These are phyloP conservation scores for Trametes cinnabarina DNA, from an alignment of 768 basidiomycete species.

Conservation along the genomic window DNA sequence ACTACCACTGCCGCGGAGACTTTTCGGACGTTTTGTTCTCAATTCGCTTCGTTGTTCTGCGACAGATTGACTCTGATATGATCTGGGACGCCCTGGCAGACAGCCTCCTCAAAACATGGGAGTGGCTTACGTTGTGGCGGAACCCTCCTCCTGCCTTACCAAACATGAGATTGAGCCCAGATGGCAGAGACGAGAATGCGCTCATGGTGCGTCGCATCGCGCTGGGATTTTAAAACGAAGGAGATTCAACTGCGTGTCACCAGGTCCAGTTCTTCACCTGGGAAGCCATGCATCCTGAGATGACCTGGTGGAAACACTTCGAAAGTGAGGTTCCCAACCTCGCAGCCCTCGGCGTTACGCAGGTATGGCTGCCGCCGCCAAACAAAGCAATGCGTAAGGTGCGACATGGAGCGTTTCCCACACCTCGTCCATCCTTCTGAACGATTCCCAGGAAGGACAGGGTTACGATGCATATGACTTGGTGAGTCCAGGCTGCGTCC, in stretches of 20 bases:
- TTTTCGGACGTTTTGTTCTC: neutral
- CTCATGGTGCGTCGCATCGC: conserved; percentile 72
- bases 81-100: conserved; percentile 11
- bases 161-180: conserved; percentile 61
- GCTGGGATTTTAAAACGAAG: neutral
- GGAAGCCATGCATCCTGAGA: conserved; percentile 53
- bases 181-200: conserved; percentile 49
- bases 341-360: conserved; percentile 69
- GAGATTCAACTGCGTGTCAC: neutral
- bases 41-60: neutral
- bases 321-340: conserved; percentile 63
- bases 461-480: conserved; percentile 88
- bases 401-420: conserved; percentile 8
- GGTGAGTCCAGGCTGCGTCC: conserved; percentile 39
- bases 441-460: conserved; percentile 51
- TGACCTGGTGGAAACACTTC: conserved; percentile 83
- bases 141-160: conserved; percentile 44
- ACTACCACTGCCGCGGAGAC: neutral
- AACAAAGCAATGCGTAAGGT: conserved; percentile 73
- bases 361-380: conserved; percentile 81
- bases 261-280: conserved; percentile 86
- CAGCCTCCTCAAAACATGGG: conserved; percentile 5
- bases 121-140: conserved; percentile 15
- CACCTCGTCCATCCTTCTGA: neutral
- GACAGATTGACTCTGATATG: conserved; percentile 6